Conservation (phyloP, 306 rosid genomes). For the Lupinus albus region DNA sequence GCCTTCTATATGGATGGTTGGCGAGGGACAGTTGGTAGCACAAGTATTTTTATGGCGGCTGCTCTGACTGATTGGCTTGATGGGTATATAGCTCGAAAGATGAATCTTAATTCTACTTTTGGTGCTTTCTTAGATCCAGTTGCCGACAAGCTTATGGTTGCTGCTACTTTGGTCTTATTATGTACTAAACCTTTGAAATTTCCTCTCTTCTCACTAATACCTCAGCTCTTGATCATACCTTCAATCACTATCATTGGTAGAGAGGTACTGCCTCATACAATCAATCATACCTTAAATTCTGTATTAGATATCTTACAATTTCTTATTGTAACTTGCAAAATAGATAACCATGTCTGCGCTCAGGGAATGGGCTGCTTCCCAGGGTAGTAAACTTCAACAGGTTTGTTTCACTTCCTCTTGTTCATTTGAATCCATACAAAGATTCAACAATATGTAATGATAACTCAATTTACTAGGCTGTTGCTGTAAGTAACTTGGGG, state of each 20-base stretch:
- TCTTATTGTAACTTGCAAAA: slow-evolving; percentile 30
- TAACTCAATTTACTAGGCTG: slow-evolving; percentile 58
- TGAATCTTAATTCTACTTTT: slow-evolving; percentile 82
- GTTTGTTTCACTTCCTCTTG: slow-evolving; percentile 49
- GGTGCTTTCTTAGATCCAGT: slow-evolving; percentile 98
- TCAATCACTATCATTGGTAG: slow-evolving; percentile 86
- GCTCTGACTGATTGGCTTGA: slow-evolving; percentile 98
- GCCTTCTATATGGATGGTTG: slow-evolving; percentile 82
- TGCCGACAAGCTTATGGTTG: slow-evolving; percentile 99
- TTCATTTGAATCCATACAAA: slow-evolving; percentile 16
- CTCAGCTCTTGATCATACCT: slow-evolving; percentile 83
- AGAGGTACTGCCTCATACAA: slow-evolving; percentile 58
- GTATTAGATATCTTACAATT: slow-evolving; percentile 33
- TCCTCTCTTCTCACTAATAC: slow-evolving; percentile 55
- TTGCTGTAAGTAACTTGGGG: slow-evolving; percentile 97
- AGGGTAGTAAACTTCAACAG: slow-evolving; percentile 77
- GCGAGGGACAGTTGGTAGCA: slow-evolving; percentile 83
- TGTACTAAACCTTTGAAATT: slow-evolving; percentile 79
- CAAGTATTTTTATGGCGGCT: slow-evolving; percentile 76
- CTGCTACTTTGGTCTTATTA: slow-evolving; percentile 82
- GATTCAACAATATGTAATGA: slow-evolving; percentile 1
- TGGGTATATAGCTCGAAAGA: slow-evolving; percentile 95
- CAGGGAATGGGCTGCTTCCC: slow-evolving; percentile 99
- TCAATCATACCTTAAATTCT: too few relatives aligned
- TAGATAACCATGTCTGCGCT: slow-evolving; percentile 99